These are phyloP conservation scores for Phytophthora pluvialis DNA, from an alignment of 352 stramenopile genomes.

Conservation along the genomic window DNA sequence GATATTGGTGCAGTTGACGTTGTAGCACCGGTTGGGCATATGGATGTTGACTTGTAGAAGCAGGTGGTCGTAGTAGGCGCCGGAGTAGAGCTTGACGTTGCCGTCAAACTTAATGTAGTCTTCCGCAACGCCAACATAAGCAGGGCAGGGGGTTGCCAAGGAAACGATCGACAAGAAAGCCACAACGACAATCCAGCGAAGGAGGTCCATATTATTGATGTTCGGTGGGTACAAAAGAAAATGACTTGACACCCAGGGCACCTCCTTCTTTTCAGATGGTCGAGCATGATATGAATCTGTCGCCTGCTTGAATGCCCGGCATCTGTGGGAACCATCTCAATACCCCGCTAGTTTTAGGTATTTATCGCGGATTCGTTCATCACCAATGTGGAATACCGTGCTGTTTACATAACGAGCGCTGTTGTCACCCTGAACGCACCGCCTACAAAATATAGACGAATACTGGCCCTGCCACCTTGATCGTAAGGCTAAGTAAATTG, in stretches of 20 bases:
- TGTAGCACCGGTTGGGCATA: conserved; percentile 30
- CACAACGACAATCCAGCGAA: neutral
- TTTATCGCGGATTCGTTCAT: no score
- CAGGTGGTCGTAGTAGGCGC: conserved; percentile 9
- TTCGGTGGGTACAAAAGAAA: neutral
- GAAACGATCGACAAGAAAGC: neutral
- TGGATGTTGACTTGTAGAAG: conserved; percentile 9
- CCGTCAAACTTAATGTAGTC: conserved; percentile 15
- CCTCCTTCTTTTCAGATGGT: neutral
- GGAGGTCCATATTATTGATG: neutral
- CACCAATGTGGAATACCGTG: no score
- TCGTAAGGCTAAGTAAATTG: no score
- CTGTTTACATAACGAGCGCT: no score
- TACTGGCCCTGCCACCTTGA: no score
- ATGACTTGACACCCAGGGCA: no score
- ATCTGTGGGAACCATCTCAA: no score
- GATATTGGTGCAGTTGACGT: conserved; percentile 29
- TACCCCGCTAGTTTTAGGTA: no score
- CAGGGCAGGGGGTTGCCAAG: neutral
- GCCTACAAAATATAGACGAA: no score
- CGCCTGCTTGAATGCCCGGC: no score
- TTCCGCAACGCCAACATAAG: neutral
- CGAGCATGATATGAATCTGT: neutral
- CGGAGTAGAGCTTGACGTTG: conserved; percentile 8
- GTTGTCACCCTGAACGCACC: no score